Evolutionary conservation across 2,329 filamentous ascomycete genomes (phyloP), one percentile per base, ranked within the genome.

Genomic region (Harringtonia aguacate): DNA sequence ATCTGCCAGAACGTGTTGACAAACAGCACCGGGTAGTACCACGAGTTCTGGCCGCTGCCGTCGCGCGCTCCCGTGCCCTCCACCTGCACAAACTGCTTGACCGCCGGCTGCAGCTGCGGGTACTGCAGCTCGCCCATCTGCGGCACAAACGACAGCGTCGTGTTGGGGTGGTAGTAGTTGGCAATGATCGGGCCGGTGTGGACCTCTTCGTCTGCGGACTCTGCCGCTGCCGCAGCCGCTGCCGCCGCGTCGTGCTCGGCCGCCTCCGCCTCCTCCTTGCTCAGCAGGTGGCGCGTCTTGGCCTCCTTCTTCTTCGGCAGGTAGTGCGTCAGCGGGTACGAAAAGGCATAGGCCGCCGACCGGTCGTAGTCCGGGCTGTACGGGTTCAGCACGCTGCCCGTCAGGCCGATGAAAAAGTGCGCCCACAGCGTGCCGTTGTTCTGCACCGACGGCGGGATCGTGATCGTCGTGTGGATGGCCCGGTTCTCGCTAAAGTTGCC

Each of bases 1-100:
- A 98, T 73, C 64, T 97, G 90, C 92, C 92, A 98, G 65, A 98
- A 98, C 4, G 84, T 94, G 66, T 98, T 98, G 58, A 92, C 70
- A 60, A 87, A 98, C 33, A 97, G 66, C 36, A 95, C 77, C 5
- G 92, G 92, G 58, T 79, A 82, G 54, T 97, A 98, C 89, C 89
- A 98, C 48, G 83, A 82, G 63, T 97, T 87, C 63, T 89, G 77
- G 31, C 92, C 92, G 14, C 79, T 79, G 2, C 73, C 79, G 61
- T 98, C 92, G 48, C 92, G 79, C 36, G 87, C 85, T 38, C 84
- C 85, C 3, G 79, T 88, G 2, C 76, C 63, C 61, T 97, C 92
- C 28, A 95, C 73, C 37, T 80, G 79, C 31, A 95, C 68, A 58
- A 84, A 92, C 56, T 87, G 81, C 42, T 82, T 78, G 45, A 85